Percentiles rank a stretch among this genome's conserved stretches.
These are phyloP conservation scores for Zymoseptoria brevis DNA, from an alignment of 2,329 filamentous ascomycete species.

Conservation along the genomic window DNA sequence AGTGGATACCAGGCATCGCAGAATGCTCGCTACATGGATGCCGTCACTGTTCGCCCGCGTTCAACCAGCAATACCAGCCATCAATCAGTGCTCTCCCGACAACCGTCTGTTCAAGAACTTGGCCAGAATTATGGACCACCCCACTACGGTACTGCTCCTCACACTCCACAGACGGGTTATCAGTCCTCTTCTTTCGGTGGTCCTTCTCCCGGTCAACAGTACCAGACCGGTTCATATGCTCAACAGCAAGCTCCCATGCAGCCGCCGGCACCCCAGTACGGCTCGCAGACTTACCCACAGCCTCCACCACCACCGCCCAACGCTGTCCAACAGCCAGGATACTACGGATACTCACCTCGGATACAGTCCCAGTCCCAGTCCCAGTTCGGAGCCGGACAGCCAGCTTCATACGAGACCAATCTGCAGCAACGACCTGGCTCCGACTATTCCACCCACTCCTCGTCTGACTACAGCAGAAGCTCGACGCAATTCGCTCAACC, in stretches of 20 bases:
- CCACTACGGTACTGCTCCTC: constrained; percentile 33
- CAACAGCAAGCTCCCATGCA: constrained; percentile 30
- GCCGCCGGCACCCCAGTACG: constrained; percentile 23
- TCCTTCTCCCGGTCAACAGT: constrained; percentile 21
- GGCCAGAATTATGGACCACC: constrained; percentile 34
- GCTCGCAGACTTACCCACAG: constrained; percentile 17
- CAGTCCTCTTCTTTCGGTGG: constrained; percentile 31
- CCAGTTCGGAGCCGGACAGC: constrained; percentile 32
- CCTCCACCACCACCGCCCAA: constrained; percentile 19
- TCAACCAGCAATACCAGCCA: constrained; percentile 33
- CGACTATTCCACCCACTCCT: constrained; percentile 31
- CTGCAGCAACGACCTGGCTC: constrained; percentile 34
- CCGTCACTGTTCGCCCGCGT: constrained; percentile 31
- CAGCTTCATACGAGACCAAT: constrained; percentile 16
- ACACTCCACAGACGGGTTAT: constrained; percentile 33
- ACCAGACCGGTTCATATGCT: constrained; percentile 22
- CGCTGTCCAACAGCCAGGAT: constrained; percentile 28
- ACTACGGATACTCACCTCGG: constrained; percentile 35
- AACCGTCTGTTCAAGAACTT: constrained; percentile 41
- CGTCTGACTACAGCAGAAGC: constrained; percentile 33
- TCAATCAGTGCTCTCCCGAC: constrained; percentile 29
- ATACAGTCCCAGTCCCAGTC: constrained; percentile 31
- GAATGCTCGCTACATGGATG: constrained; percentile 25
- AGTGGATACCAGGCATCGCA: constrained; percentile 14
- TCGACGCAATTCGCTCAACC: constrained; percentile 33